Evolutionary conservation across 768 basidiomycete genomes (phyloP).

Genomic region (Solioccasus polychromus): DNA sequence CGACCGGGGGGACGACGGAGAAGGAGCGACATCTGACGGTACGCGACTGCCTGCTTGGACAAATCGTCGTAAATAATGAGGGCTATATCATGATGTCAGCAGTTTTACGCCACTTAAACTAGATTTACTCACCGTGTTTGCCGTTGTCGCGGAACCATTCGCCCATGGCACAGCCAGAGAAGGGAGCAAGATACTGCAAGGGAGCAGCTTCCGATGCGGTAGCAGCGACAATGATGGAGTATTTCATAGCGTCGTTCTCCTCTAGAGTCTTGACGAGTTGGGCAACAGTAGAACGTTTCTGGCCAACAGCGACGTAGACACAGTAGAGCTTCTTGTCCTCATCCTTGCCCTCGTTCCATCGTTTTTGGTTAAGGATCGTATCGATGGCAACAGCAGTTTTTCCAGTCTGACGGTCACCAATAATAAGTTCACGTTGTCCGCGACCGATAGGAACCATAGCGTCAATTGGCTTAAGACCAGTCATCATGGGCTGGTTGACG

Average conservation of each 20-base stretch:
- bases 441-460: slow-evolving; percentile 99
- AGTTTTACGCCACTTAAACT: background rate
- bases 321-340: slow-evolving; percentile 99
- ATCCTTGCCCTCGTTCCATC: slow-evolving; percentile 98
- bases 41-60: slow-evolving; percentile 99
- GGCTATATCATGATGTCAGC: slow-evolving; percentile 42
- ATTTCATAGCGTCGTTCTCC: slow-evolving; percentile 99
- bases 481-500: slow-evolving; percentile 99
- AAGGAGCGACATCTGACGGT: slow-evolving; percentile 99
- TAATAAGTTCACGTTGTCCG: slow-evolving; percentile 99
- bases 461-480: slow-evolving; percentile 99
- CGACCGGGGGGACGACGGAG: slow-evolving; percentile 99
- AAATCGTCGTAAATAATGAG: slow-evolving; percentile 99
- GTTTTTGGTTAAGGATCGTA: slow-evolving; percentile 99
- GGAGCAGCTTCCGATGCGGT: slow-evolving; percentile 99
- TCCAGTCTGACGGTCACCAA: slow-evolving; percentile 99
- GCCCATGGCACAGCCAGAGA: slow-evolving; percentile 99
- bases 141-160: slow-evolving; percentile 99
- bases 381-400: slow-evolving; percentile 99
- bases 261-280: slow-evolving; percentile 99
- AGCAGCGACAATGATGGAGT: slow-evolving; percentile 98
- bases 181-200: slow-evolving; percentile 98
- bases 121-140: slow-evolving; percentile 78
- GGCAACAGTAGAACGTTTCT: slow-evolving; percentile 99
- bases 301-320: slow-evolving; percentile 98